These are phyloP conservation scores for Fraxinus baroniana DNA, from an alignment of 305 asterid genomes.

Conservation along the genomic window DNA sequence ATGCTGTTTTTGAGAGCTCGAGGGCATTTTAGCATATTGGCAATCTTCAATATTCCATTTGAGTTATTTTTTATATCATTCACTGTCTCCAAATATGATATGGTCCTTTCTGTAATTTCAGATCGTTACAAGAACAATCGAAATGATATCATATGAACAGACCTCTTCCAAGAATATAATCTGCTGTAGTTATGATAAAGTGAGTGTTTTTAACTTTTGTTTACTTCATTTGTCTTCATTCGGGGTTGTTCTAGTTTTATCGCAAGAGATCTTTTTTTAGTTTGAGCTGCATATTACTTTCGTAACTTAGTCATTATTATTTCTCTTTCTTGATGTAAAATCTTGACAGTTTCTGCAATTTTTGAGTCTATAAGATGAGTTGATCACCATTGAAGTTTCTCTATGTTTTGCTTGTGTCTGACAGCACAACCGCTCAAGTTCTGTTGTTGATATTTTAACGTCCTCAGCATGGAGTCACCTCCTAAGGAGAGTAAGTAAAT, in stretches of 20 bases:
- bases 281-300: constrained; percentile 9
- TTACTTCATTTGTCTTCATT: background rate
- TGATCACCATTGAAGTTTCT: constrained; percentile 3
- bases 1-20: background rate
- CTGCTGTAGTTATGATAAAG: constrained; percentile 58
- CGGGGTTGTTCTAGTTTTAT: background rate
- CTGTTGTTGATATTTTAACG: constrained; percentile 47
- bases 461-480: constrained; percentile 65
- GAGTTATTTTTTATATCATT: background rate
- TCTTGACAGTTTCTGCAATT: background rate
- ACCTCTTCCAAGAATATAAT: constrained; percentile 52
- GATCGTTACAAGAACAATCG: constrained; percentile 69
- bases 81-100: background rate
- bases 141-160: constrained; percentile 39
- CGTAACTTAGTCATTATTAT: background rate
- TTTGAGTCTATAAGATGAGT: background rate
- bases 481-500: constrained; percentile 53
- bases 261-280: constrained; percentile 1
- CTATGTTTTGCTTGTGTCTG: constrained; percentile 8
- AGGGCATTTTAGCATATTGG: background rate
- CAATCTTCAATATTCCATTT: background rate
- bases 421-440: constrained; percentile 54
- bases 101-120: constrained; percentile 32
- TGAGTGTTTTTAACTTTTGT: constrained; percentile 22
- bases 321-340: background rate